phyloP scores from a whole-genome alignment of 1,284 basidiomycete species.

The Phylloporus sp. region DNA sequence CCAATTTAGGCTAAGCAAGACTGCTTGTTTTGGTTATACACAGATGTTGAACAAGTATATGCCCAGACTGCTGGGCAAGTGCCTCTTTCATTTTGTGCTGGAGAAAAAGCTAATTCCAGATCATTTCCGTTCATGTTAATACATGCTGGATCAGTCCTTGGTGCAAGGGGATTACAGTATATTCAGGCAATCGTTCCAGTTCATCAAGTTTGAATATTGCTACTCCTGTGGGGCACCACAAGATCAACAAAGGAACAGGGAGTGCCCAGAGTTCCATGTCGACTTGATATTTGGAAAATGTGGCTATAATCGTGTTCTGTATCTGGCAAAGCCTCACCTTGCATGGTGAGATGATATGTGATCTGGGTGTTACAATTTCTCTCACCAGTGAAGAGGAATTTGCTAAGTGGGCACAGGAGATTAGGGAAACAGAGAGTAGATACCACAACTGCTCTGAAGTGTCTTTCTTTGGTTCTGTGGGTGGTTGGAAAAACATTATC shows the following conservation, averaged over 20 bases:
- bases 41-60: constrained; percentile 2
- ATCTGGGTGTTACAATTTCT: neutral
- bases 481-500: neutral
- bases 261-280: neutral
- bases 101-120: neutral
- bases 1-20: too few species aligned
- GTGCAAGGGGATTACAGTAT: too few species aligned
- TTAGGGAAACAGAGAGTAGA: too few species aligned
- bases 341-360: neutral
- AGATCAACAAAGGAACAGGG: neutral
- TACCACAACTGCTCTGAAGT: too few species aligned
- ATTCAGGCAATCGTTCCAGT: neutral
- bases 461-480: too few species aligned
- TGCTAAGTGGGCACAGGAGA: neutral
- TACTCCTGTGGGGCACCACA: neutral
- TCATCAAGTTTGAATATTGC: constrained; percentile 3
- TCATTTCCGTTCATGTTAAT: constrained; percentile 2
- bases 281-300: constrained; percentile 2
- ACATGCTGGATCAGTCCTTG: neutral
- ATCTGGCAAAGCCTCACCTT: constrained; percentile 4
- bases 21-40: neutral
- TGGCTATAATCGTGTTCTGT: constrained; percentile 7
- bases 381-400: neutral
- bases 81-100: too few species aligned
- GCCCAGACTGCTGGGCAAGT: neutral